phyloP scores from a whole-genome alignment of 129 eudicot species.

The Artemisia argyi region DNA sequence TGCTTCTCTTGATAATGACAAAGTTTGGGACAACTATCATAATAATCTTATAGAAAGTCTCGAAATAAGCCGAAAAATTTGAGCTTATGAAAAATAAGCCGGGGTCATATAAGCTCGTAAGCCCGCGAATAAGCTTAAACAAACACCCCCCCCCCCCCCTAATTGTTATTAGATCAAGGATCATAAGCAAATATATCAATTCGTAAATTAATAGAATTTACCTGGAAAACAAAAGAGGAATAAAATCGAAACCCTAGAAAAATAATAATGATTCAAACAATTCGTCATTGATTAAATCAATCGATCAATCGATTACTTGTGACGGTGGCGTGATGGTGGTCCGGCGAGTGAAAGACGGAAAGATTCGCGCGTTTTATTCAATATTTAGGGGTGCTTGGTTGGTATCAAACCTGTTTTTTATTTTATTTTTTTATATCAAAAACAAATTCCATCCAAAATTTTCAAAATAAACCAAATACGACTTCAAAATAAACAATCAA shows the following conservation, averaged over 20 bases:
- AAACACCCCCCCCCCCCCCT: no score
- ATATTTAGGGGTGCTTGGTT: not conserved
- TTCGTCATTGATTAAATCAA: slow-evolving; percentile 31
- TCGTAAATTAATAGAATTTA: slow-evolving; percentile 14
- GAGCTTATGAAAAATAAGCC: no score
- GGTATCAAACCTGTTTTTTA: no score
- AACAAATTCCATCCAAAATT: no score
- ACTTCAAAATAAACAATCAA: no score
- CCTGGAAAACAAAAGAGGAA: slow-evolving; percentile 60
- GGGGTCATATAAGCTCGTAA: no score
- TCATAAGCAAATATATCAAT: not conserved
- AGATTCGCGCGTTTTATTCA: not conserved
- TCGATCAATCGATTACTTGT: slow-evolving; percentile 24
- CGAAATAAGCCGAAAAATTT: not conserved
- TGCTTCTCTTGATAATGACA: no score
- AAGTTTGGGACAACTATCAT: no score
- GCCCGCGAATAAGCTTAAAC: no score
- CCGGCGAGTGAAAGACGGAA: not conserved
- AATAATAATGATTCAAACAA: slow-evolving; percentile 17
- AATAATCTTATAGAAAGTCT: not conserved
- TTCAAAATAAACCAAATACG: no score
- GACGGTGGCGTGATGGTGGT: not conserved
- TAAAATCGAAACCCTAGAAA: slow-evolving; percentile 42
- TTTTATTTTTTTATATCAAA: no score
- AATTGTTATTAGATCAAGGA: no score